Evolutionary conservation across 129 eudicot species (phyloP), one percentile per base, ranked within the genome.

Genomic region (Ambrosia trifida): DNA sequence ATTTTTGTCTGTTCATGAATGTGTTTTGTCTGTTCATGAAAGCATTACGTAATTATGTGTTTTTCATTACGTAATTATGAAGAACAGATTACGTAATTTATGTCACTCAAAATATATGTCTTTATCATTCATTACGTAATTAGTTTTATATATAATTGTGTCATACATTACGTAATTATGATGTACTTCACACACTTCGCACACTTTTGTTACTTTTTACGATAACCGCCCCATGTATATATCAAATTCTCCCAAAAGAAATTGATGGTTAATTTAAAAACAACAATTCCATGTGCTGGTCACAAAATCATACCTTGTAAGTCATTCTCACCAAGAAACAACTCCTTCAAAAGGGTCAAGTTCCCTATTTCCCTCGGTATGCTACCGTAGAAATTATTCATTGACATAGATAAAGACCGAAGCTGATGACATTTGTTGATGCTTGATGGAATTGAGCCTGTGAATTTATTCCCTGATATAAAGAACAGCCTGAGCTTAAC

Each of bases 341-440:
- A 49, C 53, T 11, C 14, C 24, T 76, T 44, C 6, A 83, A 72
- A 66, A 51, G 61, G 6, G 82, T 79, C 64, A 83, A 45, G 32
- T 80, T 83, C 31, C 82, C 76, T 28, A 83, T 76, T 44, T 72
- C 82, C 24, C 19, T 63, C 0, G 79, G 83, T 61, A 83, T 79
- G 79, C 64, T 44, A 2, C 80, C 73, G 13, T 24, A 41, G 38
- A 83, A 76, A 24, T 40, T 11, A 64, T 80, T 83, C 2, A 1
- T 30, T 13, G 65, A 71, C 1, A 79, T 24, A 12, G 72, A 60
- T 24, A 83, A 16, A 36, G 36, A 13, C 13, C 70, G 63, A 67
- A 76, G 82, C 53, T 69, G 65, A 64, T n/a, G 35, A 78, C 82
- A 80, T 18, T 56, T 47, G 12, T 35, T 12, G 32, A 80, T 53